These are phyloP conservation scores for Dendrobium nobile DNA, from an alignment of 106 monocot genomes.

Conservation along the genomic window DNA sequence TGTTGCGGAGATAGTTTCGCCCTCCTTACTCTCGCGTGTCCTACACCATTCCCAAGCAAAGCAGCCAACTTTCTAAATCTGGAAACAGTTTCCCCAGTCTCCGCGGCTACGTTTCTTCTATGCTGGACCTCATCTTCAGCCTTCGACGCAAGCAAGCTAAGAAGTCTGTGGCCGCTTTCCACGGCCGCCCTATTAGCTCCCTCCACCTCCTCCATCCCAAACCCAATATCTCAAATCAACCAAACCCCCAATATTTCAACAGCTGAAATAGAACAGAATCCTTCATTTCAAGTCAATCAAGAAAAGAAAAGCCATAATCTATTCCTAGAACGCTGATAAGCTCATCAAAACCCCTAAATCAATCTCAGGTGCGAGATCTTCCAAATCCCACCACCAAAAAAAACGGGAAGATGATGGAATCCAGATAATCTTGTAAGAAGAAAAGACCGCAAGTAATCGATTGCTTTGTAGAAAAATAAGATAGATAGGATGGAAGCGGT, in stretches of 20 bases:
- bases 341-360: not conserved
- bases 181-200: slow-evolving; percentile 69
- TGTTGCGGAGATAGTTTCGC: slow-evolving; percentile 17
- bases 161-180: slow-evolving; percentile 60
- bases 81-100: slow-evolving; percentile 58
- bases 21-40: slow-evolving; percentile 68
- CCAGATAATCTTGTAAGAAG: not conserved
- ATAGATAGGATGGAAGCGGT: not conserved
- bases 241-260: not conserved
- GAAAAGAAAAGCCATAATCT: not conserved
- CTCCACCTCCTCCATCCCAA: slow-evolving; percentile 73
- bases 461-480: not conserved
- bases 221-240: not conserved
- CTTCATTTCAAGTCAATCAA: not conserved
- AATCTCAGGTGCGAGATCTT: slow-evolving; percentile 2
- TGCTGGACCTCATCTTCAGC: slow-evolving; percentile 41
- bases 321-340: not conserved
- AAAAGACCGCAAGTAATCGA: not conserved
- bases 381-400: not conserved
- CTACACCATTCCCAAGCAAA: slow-evolving; percentile 46
- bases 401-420: not conserved
- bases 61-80: slow-evolving; percentile 62
- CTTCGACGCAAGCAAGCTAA: slow-evolving; percentile 46
- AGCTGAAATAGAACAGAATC: not conserved
- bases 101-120: slow-evolving; percentile 26